Base-by-base conservation (phyloP, 2,329 filamentous ascomycete species). In the Graphilbum fragrans region DNA sequence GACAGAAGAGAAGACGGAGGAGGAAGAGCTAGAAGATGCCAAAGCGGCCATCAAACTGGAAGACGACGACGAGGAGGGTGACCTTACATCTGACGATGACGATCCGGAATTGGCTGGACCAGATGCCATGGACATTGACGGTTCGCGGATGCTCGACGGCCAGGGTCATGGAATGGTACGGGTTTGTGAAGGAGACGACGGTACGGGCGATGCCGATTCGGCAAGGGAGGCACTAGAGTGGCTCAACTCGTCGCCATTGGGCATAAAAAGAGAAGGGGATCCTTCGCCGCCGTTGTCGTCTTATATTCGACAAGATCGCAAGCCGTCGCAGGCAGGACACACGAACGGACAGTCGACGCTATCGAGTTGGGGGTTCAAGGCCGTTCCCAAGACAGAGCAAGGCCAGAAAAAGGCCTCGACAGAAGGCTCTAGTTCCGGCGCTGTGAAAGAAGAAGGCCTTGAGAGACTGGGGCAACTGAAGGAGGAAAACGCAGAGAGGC, bases 131-230 rank as follows among this genome's bases (percentile, higher is more conserved):
- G 80, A 86, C 56, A 62, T 78, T 16, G 67, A 86, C 50, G 81
- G 82, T 7, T 25, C 41, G 1, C 71, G 65, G 40, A 70, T 88
- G 36, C 58, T 80, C 19, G 84, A 88, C 53, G 64, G 65, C 9
- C 72, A 81, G 41, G 85, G 82, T 0, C 67, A 71, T 18, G 70
- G 72, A 12, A 69, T 93, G 67, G 63, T 90, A 46, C 82, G 75
- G 50, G 76, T 92, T 1, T 92, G 86, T 54, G 80, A 80, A 46
- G 80, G 82, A 35, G 81, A 86, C 66, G 54, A 69, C 31, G 52
- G 81, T 41, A 62, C 66, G 17, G 66, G 76, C 51, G 76, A 81
- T 41, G 62, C 66, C 19, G 66, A 76, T 50, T 69, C 65, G 3
- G 66, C 71, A 52, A 67, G 71, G 23, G 82, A 93, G 58, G 62